Base-by-base conservation (phyloP, 495 filamentous ascomycete genomes). In the Xylaria palmicola region DNA sequence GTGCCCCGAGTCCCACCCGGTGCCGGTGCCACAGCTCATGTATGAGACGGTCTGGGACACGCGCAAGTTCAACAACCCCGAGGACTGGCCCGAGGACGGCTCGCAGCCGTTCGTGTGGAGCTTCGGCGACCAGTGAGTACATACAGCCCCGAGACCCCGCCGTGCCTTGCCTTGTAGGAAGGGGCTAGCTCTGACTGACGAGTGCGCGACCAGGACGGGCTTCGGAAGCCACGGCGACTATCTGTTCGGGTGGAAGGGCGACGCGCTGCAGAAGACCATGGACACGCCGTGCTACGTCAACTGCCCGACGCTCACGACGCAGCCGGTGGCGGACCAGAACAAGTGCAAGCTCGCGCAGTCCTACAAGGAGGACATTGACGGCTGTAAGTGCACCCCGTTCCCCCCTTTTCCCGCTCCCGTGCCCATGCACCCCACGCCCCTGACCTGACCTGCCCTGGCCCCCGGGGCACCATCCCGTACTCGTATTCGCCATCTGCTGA, bases 51-150 rank as follows among this genome's bases (percentile, higher is more conserved):
- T 70, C 3, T 73, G 65, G 69, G 71, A 73, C 37, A 75, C 68
- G 1, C 62, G 63, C 9, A 13, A 48, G 50, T 73, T 73, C 67
- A 73, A 77, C 63, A 77, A 75, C 72, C 77, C 76, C 10, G 65
- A 72, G 30, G 74, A 76, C 47, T 77, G 77, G 75, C 77, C 76
- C 8, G 66, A 72, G 49, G 74, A 76, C 50, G 72, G 72, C 61
- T 68, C 67, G 45, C 72, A 76, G 55, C 75, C 76, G 0, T 79
- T 79, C 58, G 68, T 76, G 3, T 74, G 74, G 71, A 71, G 66
- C 41, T 73, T 74, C 61, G 74, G 72, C 40, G 68, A 77, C 56
- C 56, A 64, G 68, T 70, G 56, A 58, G 68, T 51, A 51, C 2
- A 20, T 9, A 12, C n/a, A n/a, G n/a, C n/a, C n/a, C n/a, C n/a